Evolutionary conservation across 1,284 basidiomycete species (phyloP).

Genomic region (Cutaneotrichosporon sp.): DNA sequence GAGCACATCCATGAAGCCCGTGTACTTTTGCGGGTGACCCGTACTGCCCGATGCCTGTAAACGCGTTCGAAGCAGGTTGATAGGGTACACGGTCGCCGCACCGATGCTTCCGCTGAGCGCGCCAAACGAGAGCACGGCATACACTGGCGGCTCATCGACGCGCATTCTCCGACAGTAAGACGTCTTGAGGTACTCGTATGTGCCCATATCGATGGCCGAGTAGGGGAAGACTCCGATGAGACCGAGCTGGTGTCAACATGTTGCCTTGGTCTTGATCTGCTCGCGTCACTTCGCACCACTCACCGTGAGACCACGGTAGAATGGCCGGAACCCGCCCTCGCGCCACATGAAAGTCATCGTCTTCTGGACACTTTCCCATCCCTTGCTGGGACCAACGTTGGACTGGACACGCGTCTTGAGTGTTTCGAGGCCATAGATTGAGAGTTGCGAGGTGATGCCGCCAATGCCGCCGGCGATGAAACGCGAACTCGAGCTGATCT

Average conservation of each 20-base stretch:
- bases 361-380: slow-evolving; percentile 62
- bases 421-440: slow-evolving; percentile 54
- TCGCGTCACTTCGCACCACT: slow-evolving; percentile 45
- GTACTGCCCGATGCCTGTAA: slow-evolving; percentile 93
- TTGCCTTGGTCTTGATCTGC: not conserved
- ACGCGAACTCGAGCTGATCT: slow-evolving; percentile 86
- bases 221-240: slow-evolving; percentile 86
- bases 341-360: slow-evolving; percentile 67
- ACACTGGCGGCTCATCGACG: slow-evolving; percentile 76
- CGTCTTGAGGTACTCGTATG: slow-evolving; percentile 85
- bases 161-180: slow-evolving; percentile 76
- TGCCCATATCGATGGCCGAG: slow-evolving; percentile 89
- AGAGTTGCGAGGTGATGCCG: slow-evolving; percentile 89
- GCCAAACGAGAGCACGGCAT: slow-evolving; percentile 80
- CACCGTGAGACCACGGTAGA: slow-evolving; percentile 87
- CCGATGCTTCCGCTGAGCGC: slow-evolving; percentile 86
- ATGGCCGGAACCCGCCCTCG: slow-evolving; percentile 76
- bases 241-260: slow-evolving; percentile 63
- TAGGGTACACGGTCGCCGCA: slow-evolving; percentile 86
- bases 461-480: slow-evolving; percentile 96
- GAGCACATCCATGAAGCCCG: slow-evolving; percentile 82
- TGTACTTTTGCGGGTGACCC: slow-evolving; percentile 85
- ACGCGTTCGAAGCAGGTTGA: slow-evolving; percentile 91
- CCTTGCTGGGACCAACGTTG: slow-evolving; percentile 61
- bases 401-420: slow-evolving; percentile 90